These are phyloP conservation scores for Colletotrichum costaricense DNA, from an alignment of 2,329 filamentous ascomycete species.

Conservation along the genomic window DNA sequence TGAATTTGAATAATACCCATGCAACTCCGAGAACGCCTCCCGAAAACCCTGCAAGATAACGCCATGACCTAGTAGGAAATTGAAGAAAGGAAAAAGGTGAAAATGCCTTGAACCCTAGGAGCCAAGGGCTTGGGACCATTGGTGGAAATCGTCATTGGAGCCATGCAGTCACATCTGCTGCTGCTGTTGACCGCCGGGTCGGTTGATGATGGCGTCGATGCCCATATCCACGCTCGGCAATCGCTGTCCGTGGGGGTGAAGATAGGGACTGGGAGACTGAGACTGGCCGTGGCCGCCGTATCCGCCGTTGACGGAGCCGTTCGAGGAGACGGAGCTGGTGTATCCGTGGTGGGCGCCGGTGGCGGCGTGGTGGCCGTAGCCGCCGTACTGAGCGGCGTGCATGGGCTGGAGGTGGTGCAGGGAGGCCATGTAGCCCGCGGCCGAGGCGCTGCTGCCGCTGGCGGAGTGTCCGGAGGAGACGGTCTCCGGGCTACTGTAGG, in stretches of 20 bases:
- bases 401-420: constrained; percentile 42
- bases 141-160: background rate
- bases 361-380: constrained; percentile 40
- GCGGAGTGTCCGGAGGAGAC: constrained; percentile 57
- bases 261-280: constrained; percentile 39
- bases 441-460: constrained; percentile 47
- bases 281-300: constrained; percentile 39
- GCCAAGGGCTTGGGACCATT: background rate
- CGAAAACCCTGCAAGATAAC: background rate
- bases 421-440: constrained; percentile 43
- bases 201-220: constrained; percentile 69
- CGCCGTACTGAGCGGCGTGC: constrained; percentile 38
- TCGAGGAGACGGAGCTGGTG: constrained; percentile 66
- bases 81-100: background rate
- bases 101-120: background rate
- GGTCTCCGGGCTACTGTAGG: constrained; percentile 66
- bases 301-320: constrained; percentile 48
- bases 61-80: constrained; percentile 15
- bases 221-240: constrained; percentile 70
- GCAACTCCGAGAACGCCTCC: constrained; percentile 24
- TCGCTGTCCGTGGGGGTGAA: constrained; percentile 53
- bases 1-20: background rate
- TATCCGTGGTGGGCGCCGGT: constrained; percentile 53
- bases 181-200: constrained; percentile 47
- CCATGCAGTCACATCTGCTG: constrained; percentile 28